Conservation (phyloP, 2,329 filamentous ascomycete genomes). For the Pseudogymnoascus sp. region DNA sequence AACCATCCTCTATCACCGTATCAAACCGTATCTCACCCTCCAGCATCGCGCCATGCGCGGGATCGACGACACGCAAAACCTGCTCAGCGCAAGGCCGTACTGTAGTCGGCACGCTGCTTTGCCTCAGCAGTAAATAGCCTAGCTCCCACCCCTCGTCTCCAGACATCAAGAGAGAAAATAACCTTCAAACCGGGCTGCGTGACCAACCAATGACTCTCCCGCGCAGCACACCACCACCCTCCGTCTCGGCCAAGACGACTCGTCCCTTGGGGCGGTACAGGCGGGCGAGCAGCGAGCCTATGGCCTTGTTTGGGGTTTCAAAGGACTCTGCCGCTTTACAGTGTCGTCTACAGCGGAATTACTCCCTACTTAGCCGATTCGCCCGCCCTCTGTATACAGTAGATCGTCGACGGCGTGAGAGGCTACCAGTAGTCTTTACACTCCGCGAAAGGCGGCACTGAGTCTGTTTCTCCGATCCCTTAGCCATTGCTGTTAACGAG, state of each 20-base stretch:
- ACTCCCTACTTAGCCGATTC: neutral
- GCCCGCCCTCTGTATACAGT: neutral
- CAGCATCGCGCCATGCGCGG: neutral
- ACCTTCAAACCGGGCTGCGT: neutral
- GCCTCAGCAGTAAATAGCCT: neutral
- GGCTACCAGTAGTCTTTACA: neutral
- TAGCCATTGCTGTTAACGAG: too few relatives aligned
- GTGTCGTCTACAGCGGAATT: neutral
- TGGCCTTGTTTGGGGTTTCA: neutral
- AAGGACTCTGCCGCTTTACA: neutral
- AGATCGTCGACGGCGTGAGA: neutral
- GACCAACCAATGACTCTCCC: neutral
- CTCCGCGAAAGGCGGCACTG: neutral
- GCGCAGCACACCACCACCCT: neutral
- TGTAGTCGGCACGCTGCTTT: neutral
- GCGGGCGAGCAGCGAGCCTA: neutral
- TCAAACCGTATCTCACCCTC: neutral
- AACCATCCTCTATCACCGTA: constrained; percentile 1
- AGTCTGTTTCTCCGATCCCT: too few relatives aligned
- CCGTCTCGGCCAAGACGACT: neutral
- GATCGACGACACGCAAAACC: neutral
- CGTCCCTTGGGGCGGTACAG: neutral
- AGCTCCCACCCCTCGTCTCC: neutral
- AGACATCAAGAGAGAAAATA: neutral
- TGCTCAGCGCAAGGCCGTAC: neutral